Evolutionary conservation across 371 early-diverging fungal genomes (phyloP).

Genomic region (Apophysomyces elegans): DNA sequence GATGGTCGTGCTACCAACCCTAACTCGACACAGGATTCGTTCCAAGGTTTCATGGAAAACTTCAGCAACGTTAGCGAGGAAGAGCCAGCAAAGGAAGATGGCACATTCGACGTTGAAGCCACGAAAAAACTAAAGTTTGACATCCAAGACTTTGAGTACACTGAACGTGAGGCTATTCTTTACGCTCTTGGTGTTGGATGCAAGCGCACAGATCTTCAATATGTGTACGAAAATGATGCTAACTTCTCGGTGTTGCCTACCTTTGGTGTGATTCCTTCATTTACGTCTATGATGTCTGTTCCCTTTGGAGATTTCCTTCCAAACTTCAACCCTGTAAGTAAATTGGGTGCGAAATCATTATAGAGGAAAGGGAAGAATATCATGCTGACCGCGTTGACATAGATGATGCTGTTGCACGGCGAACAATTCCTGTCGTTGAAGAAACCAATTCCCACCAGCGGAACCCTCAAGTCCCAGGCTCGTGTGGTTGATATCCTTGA

Average conservation of each 20-base stretch:
- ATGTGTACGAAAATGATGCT: constrained; percentile 89
- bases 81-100: constrained; percentile 30
- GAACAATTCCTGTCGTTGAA: constrained; percentile 93
- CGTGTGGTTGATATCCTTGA: constrained; percentile 91
- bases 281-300: constrained; percentile 67
- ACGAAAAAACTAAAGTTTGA: constrained; percentile 63
- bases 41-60: constrained; percentile 86
- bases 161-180: constrained; percentile 89
- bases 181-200: constrained; percentile 96
- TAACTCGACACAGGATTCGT: constrained; percentile 77
- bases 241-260: constrained; percentile 88
- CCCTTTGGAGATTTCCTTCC: constrained; percentile 82
- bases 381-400: not conserved
- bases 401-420: constrained; percentile 97
- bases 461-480: constrained; percentile 75
- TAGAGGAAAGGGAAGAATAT: too few relatives aligned
- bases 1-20: constrained; percentile 93
- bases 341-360: too few relatives aligned
- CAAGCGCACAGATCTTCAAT: constrained; percentile 80
- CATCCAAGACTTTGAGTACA: constrained; percentile 64
- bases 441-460: constrained; percentile 83
- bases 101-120: constrained; percentile 68
- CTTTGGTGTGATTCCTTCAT: constrained; percentile 90
- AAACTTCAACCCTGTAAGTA: constrained; percentile 82
- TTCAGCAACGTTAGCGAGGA: constrained; percentile 52